Percentiles rank a stretch among this genome's conserved stretches.
Conservation (phyloP, 805 yeast genomes). For the Saccharomycopsis sp. region DNA sequence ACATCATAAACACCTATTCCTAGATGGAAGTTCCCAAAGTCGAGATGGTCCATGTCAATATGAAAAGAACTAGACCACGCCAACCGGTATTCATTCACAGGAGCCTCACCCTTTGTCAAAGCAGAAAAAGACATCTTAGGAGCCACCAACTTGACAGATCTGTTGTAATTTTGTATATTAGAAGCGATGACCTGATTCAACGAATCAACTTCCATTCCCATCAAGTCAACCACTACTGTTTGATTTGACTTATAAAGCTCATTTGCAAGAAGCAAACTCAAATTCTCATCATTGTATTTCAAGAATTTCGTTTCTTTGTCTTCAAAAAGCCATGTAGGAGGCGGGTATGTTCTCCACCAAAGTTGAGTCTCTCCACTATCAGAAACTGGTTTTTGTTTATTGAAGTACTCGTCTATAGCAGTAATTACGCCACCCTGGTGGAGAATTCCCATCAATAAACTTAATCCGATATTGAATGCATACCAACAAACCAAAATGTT, state of each 20-base stretch:
- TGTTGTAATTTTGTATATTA: constrained; percentile 4
- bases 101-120: constrained; percentile 20
- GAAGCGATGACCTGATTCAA: constrained; percentile 20
- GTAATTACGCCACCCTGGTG: constrained; percentile 92
- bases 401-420: constrained; percentile 35
- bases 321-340: constrained; percentile 78
- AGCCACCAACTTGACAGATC: constrained; percentile 2
- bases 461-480: constrained; percentile 53
- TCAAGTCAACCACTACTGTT: constrained; percentile 36
- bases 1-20: neutral
- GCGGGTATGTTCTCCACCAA: constrained; percentile 94
- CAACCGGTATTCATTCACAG: constrained; percentile 17
- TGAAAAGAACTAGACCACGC: constrained; percentile 41
- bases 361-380: constrained; percentile 32
- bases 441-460: constrained; percentile 63
- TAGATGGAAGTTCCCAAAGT: constrained; percentile 34
- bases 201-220: constrained; percentile 36
- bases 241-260: neutral
- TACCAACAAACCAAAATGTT: constrained; percentile 43
- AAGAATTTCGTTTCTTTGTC: constrained; percentile 23
- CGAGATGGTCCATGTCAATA: constrained; percentile 71
- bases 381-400: neutral
- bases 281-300: constrained; percentile 19
- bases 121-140: constrained; percentile 22
- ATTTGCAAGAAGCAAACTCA: constrained; percentile 18